Conservation (phyloP, 1,139 yeast genomes). For the Yamadazyma diospyri region DNA sequence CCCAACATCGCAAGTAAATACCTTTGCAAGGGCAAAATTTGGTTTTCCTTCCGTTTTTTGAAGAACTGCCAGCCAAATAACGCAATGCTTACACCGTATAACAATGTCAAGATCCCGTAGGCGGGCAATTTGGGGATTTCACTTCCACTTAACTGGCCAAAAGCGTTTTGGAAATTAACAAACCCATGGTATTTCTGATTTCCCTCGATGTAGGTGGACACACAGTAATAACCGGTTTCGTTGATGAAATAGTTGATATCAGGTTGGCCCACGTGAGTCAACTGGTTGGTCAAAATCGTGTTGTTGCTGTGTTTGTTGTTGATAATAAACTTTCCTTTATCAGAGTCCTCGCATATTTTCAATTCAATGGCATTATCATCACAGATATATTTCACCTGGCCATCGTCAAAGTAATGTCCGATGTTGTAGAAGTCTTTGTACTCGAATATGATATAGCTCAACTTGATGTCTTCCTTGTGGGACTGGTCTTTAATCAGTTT, state of each 20-base stretch:
- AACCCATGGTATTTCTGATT: conserved; percentile 53
- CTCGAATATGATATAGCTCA: conserved; percentile 77
- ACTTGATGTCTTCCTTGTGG: conserved; percentile 33
- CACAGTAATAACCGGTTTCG: conserved; percentile 88
- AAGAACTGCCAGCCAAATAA: conserved; percentile 83
- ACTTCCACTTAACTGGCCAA: conserved; percentile 82
- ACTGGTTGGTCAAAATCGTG: conserved; percentile 53
- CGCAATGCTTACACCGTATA: conserved; percentile 77
- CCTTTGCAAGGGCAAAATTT: conserved; percentile 85
- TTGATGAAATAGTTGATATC: conserved; percentile 61
- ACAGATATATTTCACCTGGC: conserved; percentile 59
- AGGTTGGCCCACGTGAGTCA: conserved; percentile 57
- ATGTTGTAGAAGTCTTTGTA: conserved; percentile 69
- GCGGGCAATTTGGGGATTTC: conserved; percentile 90
- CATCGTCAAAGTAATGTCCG: conserved; percentile 48
- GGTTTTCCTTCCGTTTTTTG: conserved; percentile 72
- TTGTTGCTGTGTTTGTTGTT: conserved; percentile 43
- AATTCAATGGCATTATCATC: conserved; percentile 63
- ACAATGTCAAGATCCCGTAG: conserved; percentile 80
- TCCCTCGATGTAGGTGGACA: conserved; percentile 58
- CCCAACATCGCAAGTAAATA: conserved; percentile 83
- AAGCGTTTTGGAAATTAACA: conserved; percentile 84
- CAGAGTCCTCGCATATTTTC: conserved; percentile 48
- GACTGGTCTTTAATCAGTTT: conserved; percentile 16
- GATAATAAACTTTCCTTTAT: conserved; percentile 63